Percentiles rank a stretch among this genome's conserved stretches.
These are phyloP conservation scores for Jatropha curcas DNA, from an alignment of 345 rosid species.

Conservation along the genomic window DNA sequence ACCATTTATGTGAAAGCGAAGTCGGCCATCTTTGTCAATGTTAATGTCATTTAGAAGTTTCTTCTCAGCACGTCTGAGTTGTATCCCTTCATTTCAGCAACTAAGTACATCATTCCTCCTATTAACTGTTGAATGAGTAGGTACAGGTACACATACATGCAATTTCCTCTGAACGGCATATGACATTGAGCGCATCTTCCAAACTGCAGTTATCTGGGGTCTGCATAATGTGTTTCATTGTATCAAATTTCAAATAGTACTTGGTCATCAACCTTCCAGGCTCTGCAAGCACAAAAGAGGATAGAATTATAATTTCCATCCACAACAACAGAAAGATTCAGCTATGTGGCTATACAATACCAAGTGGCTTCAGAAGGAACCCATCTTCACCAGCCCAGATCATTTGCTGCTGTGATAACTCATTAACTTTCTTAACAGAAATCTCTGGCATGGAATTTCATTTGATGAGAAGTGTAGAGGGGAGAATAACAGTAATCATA, in stretches of 20 bases:
- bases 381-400: constrained; percentile 89
- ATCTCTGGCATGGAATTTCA: constrained; percentile 57
- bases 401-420: constrained; percentile 81
- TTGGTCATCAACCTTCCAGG: constrained; percentile 97
- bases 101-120: constrained; percentile 5
- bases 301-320: constrained; percentile 12
- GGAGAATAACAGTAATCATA: constrained; percentile 14
- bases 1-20: constrained; percentile 78
- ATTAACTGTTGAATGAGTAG: constrained; percentile 1
- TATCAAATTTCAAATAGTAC: constrained; percentile 83
- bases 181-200: constrained; percentile 71
- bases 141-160: constrained; percentile 59
- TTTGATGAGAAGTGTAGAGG: constrained; percentile 20
- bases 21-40: constrained; percentile 73
- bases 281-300: constrained; percentile 43
- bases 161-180: constrained; percentile 90
- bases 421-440: constrained; percentile 73
- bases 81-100: constrained; percentile 81
- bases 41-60: constrained; percentile 87
- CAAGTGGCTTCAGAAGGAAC: constrained; percentile 84
- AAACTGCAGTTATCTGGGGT: constrained; percentile 63
- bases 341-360: constrained; percentile 38
- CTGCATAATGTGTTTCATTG: constrained; percentile 89
- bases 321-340: constrained; percentile 16
- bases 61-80: constrained; percentile 95